A percentile compares a stretch with the other conserved stretches of the same genome.
phyloP scores from a whole-genome alignment of 2,329 filamentous ascomycete genomes.

The Aaosphaeria arxii region DNA sequence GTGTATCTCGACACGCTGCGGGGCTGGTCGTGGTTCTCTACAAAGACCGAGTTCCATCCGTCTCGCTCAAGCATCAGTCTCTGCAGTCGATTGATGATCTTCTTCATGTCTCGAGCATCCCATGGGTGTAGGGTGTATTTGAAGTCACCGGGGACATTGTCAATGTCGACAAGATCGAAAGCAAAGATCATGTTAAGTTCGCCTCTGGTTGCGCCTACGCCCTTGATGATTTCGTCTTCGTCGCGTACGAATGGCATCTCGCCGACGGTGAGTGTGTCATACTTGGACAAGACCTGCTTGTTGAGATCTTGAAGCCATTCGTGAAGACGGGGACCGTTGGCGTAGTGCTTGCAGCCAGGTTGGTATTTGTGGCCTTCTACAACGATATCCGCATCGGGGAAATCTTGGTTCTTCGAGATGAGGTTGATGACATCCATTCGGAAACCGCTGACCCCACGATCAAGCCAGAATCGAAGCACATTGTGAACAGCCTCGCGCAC shows the following conservation, averaged over 20 bases:
- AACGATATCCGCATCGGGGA: conserved; percentile 22
- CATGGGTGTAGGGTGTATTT: conserved; percentile 31
- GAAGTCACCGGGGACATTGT: conserved; percentile 36
- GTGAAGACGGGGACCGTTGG: conserved; percentile 66
- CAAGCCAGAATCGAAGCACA: conserved; percentile 75
- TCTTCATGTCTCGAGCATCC: conserved; percentile 32
- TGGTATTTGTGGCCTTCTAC: conserved; percentile 40
- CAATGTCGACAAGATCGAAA: conserved; percentile 43
- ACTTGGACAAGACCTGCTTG: conserved; percentile 54
- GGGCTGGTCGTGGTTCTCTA: conserved; percentile 55
- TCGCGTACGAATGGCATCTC: conserved; percentile 57
- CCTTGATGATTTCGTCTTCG: conserved; percentile 46
- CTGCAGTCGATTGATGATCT: conserved; percentile 32
- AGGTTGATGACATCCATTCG: conserved; percentile 41
- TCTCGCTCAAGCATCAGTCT: conserved; percentile 36
- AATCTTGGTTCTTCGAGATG: conserved; percentile 32
- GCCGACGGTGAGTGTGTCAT: conserved; percentile 64
- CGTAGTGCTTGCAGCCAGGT: conserved; percentile 53
- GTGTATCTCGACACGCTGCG: conserved; percentile 48
- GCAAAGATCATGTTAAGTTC: conserved; percentile 69
- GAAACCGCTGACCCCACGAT: conserved; percentile 59
- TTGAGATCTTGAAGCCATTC: conserved; percentile 67
- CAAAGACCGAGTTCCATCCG: conserved; percentile 50
- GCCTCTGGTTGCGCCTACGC: conserved; percentile 41
- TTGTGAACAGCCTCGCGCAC: conserved; percentile 68